Evolutionary conservation across 148 eudicot genomes (phyloP).

Genomic region (Pharnaceum exiguum): DNA sequence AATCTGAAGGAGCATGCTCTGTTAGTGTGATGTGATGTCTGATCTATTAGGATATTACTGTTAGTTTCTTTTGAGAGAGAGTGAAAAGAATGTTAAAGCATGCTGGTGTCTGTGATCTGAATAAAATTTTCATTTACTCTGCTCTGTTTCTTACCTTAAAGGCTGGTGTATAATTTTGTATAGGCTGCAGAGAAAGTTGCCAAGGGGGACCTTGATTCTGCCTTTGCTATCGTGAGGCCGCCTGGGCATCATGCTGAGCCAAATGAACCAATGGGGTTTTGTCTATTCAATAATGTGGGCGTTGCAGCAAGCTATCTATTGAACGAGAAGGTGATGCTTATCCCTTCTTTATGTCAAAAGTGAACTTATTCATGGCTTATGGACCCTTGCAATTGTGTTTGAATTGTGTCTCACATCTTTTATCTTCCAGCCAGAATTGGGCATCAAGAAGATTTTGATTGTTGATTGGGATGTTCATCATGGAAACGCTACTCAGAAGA

Average conservation of each 20-base stretch:
- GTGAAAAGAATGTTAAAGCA: no score
- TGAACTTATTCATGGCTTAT: background rate
- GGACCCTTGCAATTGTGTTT: background rate
- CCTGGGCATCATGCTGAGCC: slow-evolving; percentile 98
- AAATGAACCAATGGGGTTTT: slow-evolving; percentile 92
- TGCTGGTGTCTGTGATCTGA: no score
- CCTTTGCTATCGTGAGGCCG: slow-evolving; percentile 96
- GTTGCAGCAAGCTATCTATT: slow-evolving; percentile 78
- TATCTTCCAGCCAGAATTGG: slow-evolving; percentile 57
- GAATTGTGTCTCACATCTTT: slow-evolving; percentile 2
- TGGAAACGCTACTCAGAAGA: slow-evolving; percentile 95
- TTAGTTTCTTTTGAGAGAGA: no score
- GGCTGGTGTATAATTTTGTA: slow-evolving; percentile 1
- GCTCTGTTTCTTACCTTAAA: background rate
- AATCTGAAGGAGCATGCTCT: no score
- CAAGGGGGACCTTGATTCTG: slow-evolving; percentile 83
- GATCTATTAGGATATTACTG: no score
- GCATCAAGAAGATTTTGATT: slow-evolving; percentile 69
- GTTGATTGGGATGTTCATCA: slow-evolving; percentile 99
- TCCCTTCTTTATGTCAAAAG: background rate
- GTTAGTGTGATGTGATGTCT: no score
- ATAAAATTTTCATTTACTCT: background rate
- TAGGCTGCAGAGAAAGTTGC: slow-evolving; percentile 90
- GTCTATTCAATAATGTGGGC: slow-evolving; percentile 89
- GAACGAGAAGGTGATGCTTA: slow-evolving; percentile 60